phyloP scores from a whole-genome alignment of 371 early-diverging fungal genomes.

The Sanchytrium tribonematis region DNA sequence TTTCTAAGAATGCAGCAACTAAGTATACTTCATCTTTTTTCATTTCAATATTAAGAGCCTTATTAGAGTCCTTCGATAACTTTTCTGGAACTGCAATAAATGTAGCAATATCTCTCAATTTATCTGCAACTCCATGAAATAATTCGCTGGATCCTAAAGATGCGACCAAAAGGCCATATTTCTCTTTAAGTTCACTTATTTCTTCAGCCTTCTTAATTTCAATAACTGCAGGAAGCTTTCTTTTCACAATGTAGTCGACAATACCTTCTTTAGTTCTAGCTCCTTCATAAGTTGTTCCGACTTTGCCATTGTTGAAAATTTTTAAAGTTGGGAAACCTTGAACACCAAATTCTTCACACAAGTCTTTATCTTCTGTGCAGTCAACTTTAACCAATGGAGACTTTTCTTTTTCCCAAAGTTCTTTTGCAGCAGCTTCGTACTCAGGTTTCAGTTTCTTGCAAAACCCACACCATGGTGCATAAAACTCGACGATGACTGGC shows the following conservation, averaged over 20 bases:
- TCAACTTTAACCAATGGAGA: conserved; percentile 58
- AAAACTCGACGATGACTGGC: background rate
- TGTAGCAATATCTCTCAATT: no score
- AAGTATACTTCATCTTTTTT: no score
- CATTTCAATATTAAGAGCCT: no score
- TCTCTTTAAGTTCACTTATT: no score
- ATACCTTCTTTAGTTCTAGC: conserved; percentile 50
- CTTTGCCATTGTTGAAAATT: conserved; percentile 21
- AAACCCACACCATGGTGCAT: conserved; percentile 2
- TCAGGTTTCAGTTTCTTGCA: conserved; percentile 36
- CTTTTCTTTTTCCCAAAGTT: conserved; percentile 27
- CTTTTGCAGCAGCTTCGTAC: conserved; percentile 58
- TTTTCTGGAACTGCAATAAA: no score
- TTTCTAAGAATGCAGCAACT: no score
- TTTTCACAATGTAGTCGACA: conserved; percentile 62
- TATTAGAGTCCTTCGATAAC: no score
- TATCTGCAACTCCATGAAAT: no score
- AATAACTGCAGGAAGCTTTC: conserved; percentile 43
- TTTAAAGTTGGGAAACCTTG: conserved; percentile 80
- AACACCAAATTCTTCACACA: conserved; percentile 48
- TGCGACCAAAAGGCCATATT: no score
- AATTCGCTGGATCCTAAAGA: no score
- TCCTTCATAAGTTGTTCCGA: conserved; percentile 42
- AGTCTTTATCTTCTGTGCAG: conserved; percentile 52
- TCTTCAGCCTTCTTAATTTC: no score